Conservation (phyloP, 202 grass and related monocot species). For the Digitaria exilis region DNA sequence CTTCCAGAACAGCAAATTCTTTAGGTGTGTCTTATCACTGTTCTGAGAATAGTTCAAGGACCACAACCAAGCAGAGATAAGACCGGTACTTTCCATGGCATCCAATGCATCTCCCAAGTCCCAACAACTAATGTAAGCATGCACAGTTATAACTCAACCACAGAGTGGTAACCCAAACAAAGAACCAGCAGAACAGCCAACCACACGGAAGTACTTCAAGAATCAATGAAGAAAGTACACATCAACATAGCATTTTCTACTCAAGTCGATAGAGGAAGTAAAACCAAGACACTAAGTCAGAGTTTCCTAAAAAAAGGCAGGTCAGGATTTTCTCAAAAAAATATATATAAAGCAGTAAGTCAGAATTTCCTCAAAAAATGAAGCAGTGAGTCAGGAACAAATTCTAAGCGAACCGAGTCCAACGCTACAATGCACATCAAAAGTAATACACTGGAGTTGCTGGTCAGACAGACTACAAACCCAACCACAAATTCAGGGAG, state of each 20-base stretch:
- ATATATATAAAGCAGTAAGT: no score
- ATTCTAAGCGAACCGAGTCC: conserved; percentile 25
- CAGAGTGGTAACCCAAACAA: conserved; percentile 22
- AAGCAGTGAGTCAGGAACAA: neutral
- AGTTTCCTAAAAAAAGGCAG: neutral
- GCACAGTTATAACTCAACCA: conserved; percentile 36
- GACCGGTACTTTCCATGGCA: conserved; percentile 39
- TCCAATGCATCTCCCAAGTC: conserved; percentile 54
- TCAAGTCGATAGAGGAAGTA: neutral
- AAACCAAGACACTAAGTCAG: neutral
- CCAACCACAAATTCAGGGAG: no score
- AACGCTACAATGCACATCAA: conserved; percentile 27
- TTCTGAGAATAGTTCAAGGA: conserved; percentile 36
- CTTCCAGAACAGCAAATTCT: conserved; percentile 14
- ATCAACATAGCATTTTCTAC: conserved; percentile 17
- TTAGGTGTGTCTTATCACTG: conserved; percentile 36
- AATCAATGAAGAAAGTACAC: conserved; percentile 36
- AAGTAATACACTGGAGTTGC: neutral
- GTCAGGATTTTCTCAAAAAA: neutral
- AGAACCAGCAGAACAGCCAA: conserved; percentile 29
- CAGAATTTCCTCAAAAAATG: neutral
- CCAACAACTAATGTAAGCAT: conserved; percentile 39
- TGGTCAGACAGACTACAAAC: conserved; percentile 22
- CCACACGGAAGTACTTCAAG: conserved; percentile 23
- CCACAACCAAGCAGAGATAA: conserved; percentile 41